Evolutionary conservation across 208 protist species (phyloP), one percentile per base, ranked within the genome.

Genomic region (Trypanosomatidae sp.): DNA sequence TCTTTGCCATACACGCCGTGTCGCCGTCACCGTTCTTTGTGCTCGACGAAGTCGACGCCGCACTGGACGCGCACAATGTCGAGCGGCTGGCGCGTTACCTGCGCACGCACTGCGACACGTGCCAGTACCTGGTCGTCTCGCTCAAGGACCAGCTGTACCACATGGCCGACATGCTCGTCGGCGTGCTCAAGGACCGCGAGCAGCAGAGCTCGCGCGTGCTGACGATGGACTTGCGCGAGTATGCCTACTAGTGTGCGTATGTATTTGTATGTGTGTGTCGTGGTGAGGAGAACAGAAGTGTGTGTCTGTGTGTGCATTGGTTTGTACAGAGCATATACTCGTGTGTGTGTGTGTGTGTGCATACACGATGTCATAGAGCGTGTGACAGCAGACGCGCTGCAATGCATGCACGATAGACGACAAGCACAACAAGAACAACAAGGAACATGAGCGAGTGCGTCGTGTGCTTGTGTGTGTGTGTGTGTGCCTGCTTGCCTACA

Each of bases 41-140:
- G 33, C 61, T 99, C 18, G 98, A 99, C 54, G 98, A 99, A 66
- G 85, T 99, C 4, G 98, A 99, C 65, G 98, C 98, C 26, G 97
- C 97, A 4, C 71, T 99, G 18, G 98, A 99, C 71, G 75, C 65
- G 18, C 77, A 63, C 23, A 99, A 99, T 73, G 96, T 99, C 4
- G 56, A 88, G 25, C 95, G 96, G 53, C 63, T 99, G 18, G 87
- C 93, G 3, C 69, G 80, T 44, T 99, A 97, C 63, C 72, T 99
- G 27, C 76, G 87, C 44, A 64, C 61, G 27, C 76, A 83, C 41
- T 66, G 69, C 55, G 63, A 39, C 24, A 59, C 66, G 22, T 74
- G 83, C 21, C 98, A 99, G 82, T 98, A 93, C 48, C 66, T 99
- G 8, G 95, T 99, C 1, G 98, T 99, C 24, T 98, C 93, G 6